These are phyloP conservation scores for Phycomyces nitens DNA, from an alignment of 192 early-diverging fungal species.

Conservation along the genomic window DNA sequence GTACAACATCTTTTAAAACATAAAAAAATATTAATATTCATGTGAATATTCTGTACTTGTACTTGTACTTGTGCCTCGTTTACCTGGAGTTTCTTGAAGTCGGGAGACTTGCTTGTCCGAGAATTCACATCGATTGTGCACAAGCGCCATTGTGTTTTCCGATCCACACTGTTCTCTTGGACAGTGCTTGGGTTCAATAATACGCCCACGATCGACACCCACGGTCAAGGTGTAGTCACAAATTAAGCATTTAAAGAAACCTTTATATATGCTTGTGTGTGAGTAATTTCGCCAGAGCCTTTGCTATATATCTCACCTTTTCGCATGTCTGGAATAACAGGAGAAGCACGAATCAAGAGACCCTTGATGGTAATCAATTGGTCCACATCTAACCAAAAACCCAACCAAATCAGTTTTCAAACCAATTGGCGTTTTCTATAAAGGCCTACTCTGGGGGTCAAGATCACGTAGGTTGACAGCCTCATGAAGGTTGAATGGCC, in stretches of 20 bases:
- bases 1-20: slow-evolving; percentile 66
- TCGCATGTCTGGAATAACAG: slow-evolving; percentile 94
- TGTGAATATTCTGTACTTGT: slow-evolving; percentile 1
- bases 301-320: slow-evolving; percentile 42
- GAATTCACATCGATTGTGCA: slow-evolving; percentile 94
- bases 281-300: slow-evolving; percentile 1
- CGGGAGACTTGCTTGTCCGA: slow-evolving; percentile 90
- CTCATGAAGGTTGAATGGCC: slow-evolving; percentile 81
- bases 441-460: slow-evolving; percentile 69
- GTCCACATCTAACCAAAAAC: slow-evolving; percentile 75
- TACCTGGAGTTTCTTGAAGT: slow-evolving; percentile 93
- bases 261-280: slow-evolving; percentile 26
- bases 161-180: slow-evolving; percentile 73
- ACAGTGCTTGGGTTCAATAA: slow-evolving; percentile 83
- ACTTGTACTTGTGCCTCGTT: no score
- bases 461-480: slow-evolving; percentile 91
- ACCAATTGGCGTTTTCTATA: background rate
- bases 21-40: background rate
- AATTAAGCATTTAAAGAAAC: slow-evolving; percentile 88
- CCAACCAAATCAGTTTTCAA: background rate
- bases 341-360: slow-evolving; percentile 85
- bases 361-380: slow-evolving; percentile 94
- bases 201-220: slow-evolving; percentile 82
- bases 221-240: slow-evolving; percentile 83
- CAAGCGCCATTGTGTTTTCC: slow-evolving; percentile 78